Conservation (phyloP, 768 basidiomycete species). For the Calocybe cyanea region DNA sequence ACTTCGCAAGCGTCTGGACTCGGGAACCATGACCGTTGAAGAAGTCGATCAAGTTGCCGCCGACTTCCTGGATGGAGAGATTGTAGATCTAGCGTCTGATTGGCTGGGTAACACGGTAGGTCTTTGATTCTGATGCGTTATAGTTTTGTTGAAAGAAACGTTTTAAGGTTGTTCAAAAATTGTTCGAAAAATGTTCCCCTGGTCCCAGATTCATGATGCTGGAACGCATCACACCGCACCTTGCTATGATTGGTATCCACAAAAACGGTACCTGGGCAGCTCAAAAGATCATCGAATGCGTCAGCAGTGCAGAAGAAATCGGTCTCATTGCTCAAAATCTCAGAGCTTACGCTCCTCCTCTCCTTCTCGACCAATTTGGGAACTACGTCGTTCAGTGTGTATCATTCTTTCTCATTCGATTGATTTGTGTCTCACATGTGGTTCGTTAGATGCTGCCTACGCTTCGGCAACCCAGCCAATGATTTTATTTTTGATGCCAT, state of each 20-base stretch:
- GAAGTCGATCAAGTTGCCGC: constrained; percentile 89
- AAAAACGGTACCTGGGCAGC: constrained; percentile 99
- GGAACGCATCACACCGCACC: constrained; percentile 87
- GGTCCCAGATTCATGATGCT: constrained; percentile 83
- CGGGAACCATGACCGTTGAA: constrained; percentile 75
- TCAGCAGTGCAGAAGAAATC: constrained; percentile 83
- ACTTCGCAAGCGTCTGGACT: constrained; percentile 89
- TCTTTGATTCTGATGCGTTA: neutral
- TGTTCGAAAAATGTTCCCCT: constrained; percentile 87
- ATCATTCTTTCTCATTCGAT: neutral
- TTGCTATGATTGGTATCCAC: constrained; percentile 98
- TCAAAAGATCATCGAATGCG: constrained; percentile 98
- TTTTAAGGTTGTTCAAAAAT: constrained; percentile 85
- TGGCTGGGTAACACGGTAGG: constrained; percentile 96
- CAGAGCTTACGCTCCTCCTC: constrained; percentile 86
- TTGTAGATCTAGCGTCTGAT: constrained; percentile 92
- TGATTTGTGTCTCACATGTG: neutral
- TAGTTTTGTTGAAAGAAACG: constrained; percentile 2
- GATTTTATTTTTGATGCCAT: constrained; percentile 98
- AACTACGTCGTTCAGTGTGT: constrained; percentile 91
- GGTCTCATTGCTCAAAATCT: constrained; percentile 81
- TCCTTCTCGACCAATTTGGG: constrained; percentile 91
- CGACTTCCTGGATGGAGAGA: constrained; percentile 92
- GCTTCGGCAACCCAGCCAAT: constrained; percentile 84
- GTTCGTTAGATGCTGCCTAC: constrained; percentile 72